phyloP scores from a whole-genome alignment of 257 asterid species.

The Nicotiana benthamiana region DNA sequence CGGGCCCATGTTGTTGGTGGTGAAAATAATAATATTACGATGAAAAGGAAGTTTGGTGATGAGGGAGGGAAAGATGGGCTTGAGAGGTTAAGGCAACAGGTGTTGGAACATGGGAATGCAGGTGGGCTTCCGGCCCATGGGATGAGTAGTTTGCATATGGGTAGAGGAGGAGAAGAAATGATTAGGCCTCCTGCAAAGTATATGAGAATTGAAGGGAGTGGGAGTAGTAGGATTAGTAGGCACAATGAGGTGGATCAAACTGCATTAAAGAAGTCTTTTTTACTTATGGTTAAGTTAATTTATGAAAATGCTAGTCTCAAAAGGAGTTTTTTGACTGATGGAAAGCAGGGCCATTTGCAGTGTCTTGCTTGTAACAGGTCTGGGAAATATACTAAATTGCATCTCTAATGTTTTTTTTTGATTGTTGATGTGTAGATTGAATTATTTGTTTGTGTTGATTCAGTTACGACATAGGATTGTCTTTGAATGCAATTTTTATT shows the following conservation, averaged over 20 bases:
- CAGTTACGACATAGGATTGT: background rate
- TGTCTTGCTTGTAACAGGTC: constrained; percentile 16
- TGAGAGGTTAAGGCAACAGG: constrained; percentile 88
- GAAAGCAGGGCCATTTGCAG: constrained; percentile 13
- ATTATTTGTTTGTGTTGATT: background rate
- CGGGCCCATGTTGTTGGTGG: constrained; percentile 18
- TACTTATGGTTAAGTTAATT: constrained; percentile 2
- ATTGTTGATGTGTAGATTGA: background rate
- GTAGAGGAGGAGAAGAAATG: constrained; percentile 50
- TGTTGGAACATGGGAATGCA: constrained; percentile 73
- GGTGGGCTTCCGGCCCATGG: constrained; percentile 33
- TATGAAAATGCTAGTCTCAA: constrained; percentile 3
- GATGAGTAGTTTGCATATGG: constrained; percentile 28
- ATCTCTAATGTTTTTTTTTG: background rate
- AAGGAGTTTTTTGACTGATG: constrained; percentile 11
- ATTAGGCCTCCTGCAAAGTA: constrained; percentile 47
- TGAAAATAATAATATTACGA: constrained; percentile 17
- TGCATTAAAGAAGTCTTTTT: constrained; percentile 12
- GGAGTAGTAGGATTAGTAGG: background rate
- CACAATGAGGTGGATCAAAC: constrained; percentile 15
- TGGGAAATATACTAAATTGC: background rate
- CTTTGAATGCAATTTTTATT: background rate
- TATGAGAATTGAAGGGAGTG: constrained; percentile 25
- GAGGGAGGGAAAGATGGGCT: constrained; percentile 60
- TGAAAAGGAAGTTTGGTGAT: constrained; percentile 73